Base-by-base conservation (phyloP, 805 yeast genomes). In the Ogataea paradorogensis region DNA sequence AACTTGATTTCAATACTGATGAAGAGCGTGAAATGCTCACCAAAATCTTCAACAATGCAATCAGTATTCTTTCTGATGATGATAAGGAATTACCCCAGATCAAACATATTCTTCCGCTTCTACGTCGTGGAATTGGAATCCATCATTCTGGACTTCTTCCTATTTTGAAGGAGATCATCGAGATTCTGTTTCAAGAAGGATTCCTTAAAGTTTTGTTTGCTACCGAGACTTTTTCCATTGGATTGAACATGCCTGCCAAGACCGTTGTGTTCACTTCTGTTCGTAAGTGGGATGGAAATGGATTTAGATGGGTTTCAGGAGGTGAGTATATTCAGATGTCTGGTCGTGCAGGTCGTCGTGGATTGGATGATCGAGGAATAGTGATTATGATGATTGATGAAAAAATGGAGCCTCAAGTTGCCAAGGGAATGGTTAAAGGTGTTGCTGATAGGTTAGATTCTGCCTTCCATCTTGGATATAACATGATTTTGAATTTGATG, bases 281-380 rank as follows among this genome's bases (percentile, higher is more conserved):
- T 15, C 80, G 99, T 60, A 93, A 93, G 63, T 93, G 97, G 95
- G 99, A 93, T 67, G 99, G 99, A 54, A 80, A 78, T 47, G 95
- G 91, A 14, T 89, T 91, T 73, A 81, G 99, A 66, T 93, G 99
- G 99, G 97, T 93, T 23, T 86, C 96, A 41, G 99, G 99, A 44
- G 99, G 99, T 70, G 99, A 93, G 67, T 93, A 93, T 66, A 93
- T 93, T 59, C 99, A 93, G 69, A 93, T 93, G 99, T 87, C 96
- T 31, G 99, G 99, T 51, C 82, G 99, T 66, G 99, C 99, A 15
- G 99, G 99, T 54, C 90, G 99, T 73, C 86, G 99, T 75, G 99
- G 99, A 59, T 76, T 93, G 53, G 99, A 93, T 74, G 99, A 93
- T 62, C 84, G 99, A 63, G 99, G 99, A 68, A 89, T 93, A 63